Evolutionary conservation across 352 stramenopile species (phyloP).

Genomic region (Aphanomyces stellatus): DNA sequence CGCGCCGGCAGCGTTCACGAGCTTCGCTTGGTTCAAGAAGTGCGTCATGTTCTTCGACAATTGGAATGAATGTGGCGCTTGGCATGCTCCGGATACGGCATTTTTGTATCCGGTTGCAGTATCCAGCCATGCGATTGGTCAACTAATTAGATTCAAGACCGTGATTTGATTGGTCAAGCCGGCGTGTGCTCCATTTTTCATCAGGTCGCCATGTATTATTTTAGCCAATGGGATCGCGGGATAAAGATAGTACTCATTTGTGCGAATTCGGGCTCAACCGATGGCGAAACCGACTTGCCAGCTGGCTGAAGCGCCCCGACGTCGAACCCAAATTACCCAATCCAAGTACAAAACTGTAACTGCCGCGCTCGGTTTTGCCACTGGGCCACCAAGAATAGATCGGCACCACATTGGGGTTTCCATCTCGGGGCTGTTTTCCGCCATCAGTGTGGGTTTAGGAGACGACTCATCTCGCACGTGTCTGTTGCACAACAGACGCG

Average conservation of each 20-base stretch:
- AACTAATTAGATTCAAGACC: neutral
- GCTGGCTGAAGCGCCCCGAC: neutral
- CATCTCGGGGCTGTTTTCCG: neutral
- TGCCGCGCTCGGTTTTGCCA: neutral
- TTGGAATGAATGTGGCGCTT: no score
- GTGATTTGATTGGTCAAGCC: neutral
- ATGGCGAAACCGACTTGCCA: neutral
- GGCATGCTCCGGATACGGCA: neutral
- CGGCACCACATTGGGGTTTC: neutral
- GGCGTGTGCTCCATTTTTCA: neutral
- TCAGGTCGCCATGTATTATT: neutral
- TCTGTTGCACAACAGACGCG: neutral
- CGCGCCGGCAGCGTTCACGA: conserved; percentile 7
- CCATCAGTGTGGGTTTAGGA: neutral
- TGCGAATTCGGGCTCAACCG: neutral
- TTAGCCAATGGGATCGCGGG: neutral
- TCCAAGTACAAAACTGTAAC: neutral
- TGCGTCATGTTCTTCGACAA: neutral
- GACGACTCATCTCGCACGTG: neutral
- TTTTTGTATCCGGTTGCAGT: neutral
- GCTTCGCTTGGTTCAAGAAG: conserved; percentile 3
- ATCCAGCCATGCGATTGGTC: neutral
- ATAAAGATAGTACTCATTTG: neutral
- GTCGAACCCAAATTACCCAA: neutral
- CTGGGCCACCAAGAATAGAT: conserved; percentile 5